Evolutionary conservation across 2,329 filamentous ascomycete species (phyloP), one percentile per base, ranked within the genome.

Genomic region (Tolypocladium amazonense): DNA sequence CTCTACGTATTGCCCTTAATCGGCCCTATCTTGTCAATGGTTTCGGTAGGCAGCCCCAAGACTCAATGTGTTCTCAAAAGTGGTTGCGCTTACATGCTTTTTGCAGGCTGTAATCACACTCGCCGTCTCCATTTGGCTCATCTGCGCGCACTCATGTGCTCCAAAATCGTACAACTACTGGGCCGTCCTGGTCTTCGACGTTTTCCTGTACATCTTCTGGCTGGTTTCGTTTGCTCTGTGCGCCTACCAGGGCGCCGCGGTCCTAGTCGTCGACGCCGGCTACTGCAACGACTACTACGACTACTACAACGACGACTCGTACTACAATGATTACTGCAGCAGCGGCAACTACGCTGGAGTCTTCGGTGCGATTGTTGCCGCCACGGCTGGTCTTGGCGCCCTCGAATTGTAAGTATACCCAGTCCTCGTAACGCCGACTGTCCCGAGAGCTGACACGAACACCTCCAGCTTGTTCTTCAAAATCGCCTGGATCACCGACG

Each of bases 161-260:
- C 72, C 75, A n/a, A 68, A 68, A 2, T 65, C 73, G 25, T 82
- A 79, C 69, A 84, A 84, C 68, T 80, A 80, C 69, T 83, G 79
- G 76, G 78, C 78, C 33, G 72, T 80, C 9, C 68, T 84, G 4
- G 72, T 71, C 27, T 71, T 84, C 43, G 81, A 85, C 62, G 74
- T 79, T 25, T 74, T 79, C 60, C 75, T 80, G 37, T 67, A 80
- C 58, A 61, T 85, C 59, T 79, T 84, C 68, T 85, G 81, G 82
- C 70, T 81, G 41, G 64, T 71, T 57, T 72, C 75, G 1, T 77
- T 80, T 47, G 75, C 73, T 15, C 63, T 78, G 20, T 66, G 77
- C 12, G 77, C 77, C 9, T 56, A 64, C 25, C 65, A 74, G 50
- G 70, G 75, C 14, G 70, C 71, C 1, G 55, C 66, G 4, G 59